Conservation (phyloP, 176 grass and related monocot genomes). For the Hsuehochloa calcarea region DNA sequence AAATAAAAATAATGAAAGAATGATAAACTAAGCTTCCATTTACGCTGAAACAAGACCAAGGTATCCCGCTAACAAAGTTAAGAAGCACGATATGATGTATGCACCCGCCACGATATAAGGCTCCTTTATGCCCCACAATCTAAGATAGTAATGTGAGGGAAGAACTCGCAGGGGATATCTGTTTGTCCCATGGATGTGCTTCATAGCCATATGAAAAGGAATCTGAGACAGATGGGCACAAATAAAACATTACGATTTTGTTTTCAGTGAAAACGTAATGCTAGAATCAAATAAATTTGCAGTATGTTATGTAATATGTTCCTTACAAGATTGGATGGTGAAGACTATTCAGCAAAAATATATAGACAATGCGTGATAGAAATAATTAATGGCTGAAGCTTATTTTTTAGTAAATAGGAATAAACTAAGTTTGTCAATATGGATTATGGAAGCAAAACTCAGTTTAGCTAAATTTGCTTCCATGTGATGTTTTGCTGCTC, state of each 20-base stretch:
- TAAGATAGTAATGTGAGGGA: slow-evolving; percentile 56
- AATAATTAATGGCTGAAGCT: not conserved
- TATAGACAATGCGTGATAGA: not conserved
- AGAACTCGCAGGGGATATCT: slow-evolving; percentile 34
- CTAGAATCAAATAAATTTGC: not conserved
- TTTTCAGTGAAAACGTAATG: not conserved
- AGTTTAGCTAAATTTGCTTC: not conserved
- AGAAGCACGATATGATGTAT: slow-evolving; percentile 68
- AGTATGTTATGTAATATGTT: not conserved
- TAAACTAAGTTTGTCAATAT: not conserved
- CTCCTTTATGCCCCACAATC: slow-evolving; percentile 67
- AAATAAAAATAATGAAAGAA: slow-evolving; percentile 24
- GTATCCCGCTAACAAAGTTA: slow-evolving; percentile 73
- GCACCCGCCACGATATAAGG: slow-evolving; percentile 69
- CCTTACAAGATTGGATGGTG: not conserved
- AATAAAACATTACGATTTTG: not conserved
- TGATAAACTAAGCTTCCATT: slow-evolving; percentile 16
- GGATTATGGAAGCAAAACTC: not conserved
- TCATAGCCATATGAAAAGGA: slow-evolving; percentile 40
- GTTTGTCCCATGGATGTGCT: slow-evolving; percentile 33
- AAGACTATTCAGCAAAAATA: not conserved
- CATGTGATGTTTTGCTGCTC: not conserved
- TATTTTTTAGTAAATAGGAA: slow-evolving; percentile 9
- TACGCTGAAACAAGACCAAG: slow-evolving; percentile 78
- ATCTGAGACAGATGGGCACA: slow-evolving; percentile 31